These are phyloP conservation scores for Dothistroma septosporum DNA, from an alignment of 2,329 filamentous ascomycete genomes.

Conservation along the genomic window DNA sequence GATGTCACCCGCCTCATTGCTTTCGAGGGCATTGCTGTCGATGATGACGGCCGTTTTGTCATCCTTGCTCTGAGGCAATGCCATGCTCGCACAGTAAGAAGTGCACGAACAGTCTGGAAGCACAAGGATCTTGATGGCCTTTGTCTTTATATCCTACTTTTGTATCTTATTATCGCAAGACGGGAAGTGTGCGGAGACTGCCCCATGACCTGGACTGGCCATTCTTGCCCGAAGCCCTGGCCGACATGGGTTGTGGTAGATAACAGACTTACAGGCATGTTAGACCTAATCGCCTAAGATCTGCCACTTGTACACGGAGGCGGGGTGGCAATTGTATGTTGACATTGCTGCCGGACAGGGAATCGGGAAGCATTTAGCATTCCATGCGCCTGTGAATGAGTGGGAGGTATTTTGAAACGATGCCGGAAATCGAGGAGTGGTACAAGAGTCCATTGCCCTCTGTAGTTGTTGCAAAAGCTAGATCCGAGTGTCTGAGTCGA, in stretches of 20 bases:
- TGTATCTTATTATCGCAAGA: background rate
- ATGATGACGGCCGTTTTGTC: conserved; percentile 6
- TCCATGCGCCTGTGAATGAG: no score
- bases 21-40: conserved; percentile 2
- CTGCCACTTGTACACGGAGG: no score
- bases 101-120: background rate
- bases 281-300: background rate
- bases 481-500: no score
- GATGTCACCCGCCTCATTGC: conserved; percentile 5
- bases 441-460: no score
- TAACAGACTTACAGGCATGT: background rate
- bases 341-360: background rate
- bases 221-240: background rate
- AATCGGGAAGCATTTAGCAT: no score
- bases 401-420: no score
- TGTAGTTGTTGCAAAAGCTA: no score
- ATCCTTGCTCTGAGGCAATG: background rate
- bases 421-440: no score
- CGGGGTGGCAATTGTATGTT: background rate
- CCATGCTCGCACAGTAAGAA: background rate
- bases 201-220: background rate
- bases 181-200: background rate
- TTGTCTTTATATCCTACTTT: background rate
- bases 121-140: background rate
- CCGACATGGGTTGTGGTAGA: background rate